Conservation (phyloP, 2,329 filamentous ascomycete genomes). For the Coccinonectria pachysandricola region DNA sequence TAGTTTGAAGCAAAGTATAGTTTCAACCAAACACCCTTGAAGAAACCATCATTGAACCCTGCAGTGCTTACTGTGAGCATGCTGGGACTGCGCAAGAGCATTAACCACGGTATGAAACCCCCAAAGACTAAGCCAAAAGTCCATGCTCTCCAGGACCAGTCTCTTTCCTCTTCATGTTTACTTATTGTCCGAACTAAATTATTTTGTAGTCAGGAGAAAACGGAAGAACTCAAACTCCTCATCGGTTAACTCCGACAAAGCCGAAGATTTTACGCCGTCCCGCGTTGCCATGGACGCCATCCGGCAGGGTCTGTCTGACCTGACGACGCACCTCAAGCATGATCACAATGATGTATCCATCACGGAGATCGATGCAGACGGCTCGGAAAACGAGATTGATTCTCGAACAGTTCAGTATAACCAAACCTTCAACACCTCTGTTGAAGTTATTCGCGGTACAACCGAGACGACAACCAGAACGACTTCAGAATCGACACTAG, state of each 20-base stretch:
- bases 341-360: constrained; percentile 2
- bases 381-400: not conserved
- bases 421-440: constrained; percentile 1
- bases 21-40: no score
- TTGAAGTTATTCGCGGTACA: constrained; percentile 6
- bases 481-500: constrained; percentile 1
- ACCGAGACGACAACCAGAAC: not conserved
- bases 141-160: not conserved
- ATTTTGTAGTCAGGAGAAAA: constrained; percentile 9
- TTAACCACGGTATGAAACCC: not conserved
- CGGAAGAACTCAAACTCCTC: constrained; percentile 11
- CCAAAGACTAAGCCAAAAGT: not conserved
- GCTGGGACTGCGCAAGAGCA: not conserved
- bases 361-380: not conserved
- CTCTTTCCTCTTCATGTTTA: not conserved
- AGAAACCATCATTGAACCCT: no score
- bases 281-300: constrained; percentile 9
- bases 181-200: constrained; percentile 1
- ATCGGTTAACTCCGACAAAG: constrained; percentile 6
- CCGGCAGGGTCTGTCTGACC: constrained; percentile 7
- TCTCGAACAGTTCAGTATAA: not conserved
- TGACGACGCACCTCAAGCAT: constrained; percentile 5
- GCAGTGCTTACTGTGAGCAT: not conserved
- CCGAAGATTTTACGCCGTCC: constrained; percentile 4
- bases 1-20: no score